Evolutionary conservation across 2,329 filamentous ascomycete species (phyloP).

Genomic region (Claviceps humidiphila): DNA sequence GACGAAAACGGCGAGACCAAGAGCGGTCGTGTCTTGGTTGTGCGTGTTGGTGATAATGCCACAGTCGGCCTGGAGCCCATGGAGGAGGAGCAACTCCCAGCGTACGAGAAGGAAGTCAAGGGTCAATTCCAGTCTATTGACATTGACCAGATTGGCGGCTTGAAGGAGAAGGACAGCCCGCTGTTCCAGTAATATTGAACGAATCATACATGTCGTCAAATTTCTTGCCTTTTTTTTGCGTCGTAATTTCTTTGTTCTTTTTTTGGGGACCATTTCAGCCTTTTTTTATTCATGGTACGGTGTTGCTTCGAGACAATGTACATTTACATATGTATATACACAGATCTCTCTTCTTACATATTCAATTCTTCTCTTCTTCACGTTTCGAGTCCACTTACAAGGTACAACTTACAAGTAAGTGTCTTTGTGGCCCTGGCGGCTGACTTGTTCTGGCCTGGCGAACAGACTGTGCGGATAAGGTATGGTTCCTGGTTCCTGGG

Average conservation of each 20-base stretch:
- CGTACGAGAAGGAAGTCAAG: constrained; percentile 72
- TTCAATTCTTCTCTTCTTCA: no score
- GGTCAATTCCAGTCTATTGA: constrained; percentile 86
- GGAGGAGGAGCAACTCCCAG: constrained; percentile 66
- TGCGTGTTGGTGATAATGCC: constrained; percentile 77
- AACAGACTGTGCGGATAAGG: no score
- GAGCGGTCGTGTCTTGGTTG: constrained; percentile 80
- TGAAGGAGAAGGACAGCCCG: constrained; percentile 70
- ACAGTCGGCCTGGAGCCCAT: constrained; percentile 80
- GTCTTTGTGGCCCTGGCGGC: no score
- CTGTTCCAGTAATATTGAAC: constrained; percentile 20
- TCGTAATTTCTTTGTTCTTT: constrained; percentile 2
- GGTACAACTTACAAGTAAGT: no score
- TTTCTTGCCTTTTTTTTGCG: constrained; percentile 5
- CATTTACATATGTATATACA: no score
- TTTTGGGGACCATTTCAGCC: constrained; percentile 4
- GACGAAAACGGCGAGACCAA: constrained; percentile 70
- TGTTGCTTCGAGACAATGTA: no score
- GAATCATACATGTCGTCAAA: constrained; percentile 1
- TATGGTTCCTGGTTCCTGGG: no score
- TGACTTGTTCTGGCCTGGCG: no score
- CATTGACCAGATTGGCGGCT: constrained; percentile 82
- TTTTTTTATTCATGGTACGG: not conserved
- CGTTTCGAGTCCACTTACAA: no score
- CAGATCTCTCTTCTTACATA: no score